Evolutionary conservation across 2,329 filamentous ascomycete genomes (phyloP).

Genomic region (Metarhizium humberi): DNA sequence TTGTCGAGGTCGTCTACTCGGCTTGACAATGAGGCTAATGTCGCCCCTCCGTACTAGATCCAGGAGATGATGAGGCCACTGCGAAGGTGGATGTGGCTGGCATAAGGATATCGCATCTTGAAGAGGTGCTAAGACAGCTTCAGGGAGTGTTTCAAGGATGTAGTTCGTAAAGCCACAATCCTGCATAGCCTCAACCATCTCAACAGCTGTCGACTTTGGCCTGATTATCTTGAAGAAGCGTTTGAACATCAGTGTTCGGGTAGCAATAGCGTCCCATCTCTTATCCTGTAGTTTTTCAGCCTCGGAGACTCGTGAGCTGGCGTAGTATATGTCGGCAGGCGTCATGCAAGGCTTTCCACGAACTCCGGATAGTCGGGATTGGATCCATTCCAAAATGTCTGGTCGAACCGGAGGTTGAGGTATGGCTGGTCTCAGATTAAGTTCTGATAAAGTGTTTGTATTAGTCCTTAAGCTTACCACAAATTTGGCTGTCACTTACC

Average conservation of each 20-base stretch:
- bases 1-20: constrained; percentile 20
- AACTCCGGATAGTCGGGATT: constrained; percentile 32
- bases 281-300: constrained; percentile 25
- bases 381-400: constrained; percentile 45
- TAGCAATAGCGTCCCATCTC: constrained; percentile 42
- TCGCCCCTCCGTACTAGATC: constrained; percentile 75
- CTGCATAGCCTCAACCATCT: constrained; percentile 67
- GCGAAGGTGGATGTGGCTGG: constrained; percentile 69
- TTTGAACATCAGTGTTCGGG: constrained; percentile 61
- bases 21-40: constrained; percentile 56
- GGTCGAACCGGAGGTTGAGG: constrained; percentile 24
- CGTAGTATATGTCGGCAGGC: constrained; percentile 35
- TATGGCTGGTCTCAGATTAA: constrained; percentile 22
- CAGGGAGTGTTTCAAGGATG: constrained; percentile 74
- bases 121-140: constrained; percentile 70
- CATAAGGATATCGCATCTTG: constrained; percentile 79
- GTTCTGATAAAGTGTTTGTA: constrained; percentile 15
- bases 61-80: constrained; percentile 64
- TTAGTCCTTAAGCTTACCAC: background rate
- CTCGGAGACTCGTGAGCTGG: constrained; percentile 25
- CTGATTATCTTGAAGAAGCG: constrained; percentile 54
- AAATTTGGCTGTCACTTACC: constrained; percentile 20
- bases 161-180: constrained; percentile 56
- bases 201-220: constrained; percentile 40
- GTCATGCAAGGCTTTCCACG: constrained; percentile 29